phyloP scores from a whole-genome alignment of 1,139 yeast species.

The Yamadazyma triangularis region DNA sequence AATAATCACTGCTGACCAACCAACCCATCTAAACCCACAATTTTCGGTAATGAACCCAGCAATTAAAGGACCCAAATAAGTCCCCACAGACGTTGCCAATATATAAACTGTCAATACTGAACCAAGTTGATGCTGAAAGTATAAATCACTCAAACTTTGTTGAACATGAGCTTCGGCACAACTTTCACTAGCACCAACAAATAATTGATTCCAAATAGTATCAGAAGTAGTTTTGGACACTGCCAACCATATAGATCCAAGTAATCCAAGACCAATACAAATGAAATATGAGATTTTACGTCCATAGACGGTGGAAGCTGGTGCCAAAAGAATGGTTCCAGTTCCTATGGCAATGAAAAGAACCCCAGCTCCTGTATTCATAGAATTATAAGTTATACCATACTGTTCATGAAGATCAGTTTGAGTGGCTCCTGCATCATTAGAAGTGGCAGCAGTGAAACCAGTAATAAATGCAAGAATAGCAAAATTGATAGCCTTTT shows the following conservation, averaged over 20 bases:
- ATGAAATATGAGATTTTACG: slow-evolving; percentile 65
- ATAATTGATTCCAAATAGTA: slow-evolving; percentile 78
- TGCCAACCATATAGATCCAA: slow-evolving; percentile 78
- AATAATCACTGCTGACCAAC: slow-evolving; percentile 74
- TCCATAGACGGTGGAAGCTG: slow-evolving; percentile 75
- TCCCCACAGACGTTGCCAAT: slow-evolving; percentile 75
- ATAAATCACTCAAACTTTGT: slow-evolving; percentile 69
- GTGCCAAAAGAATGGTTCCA: slow-evolving; percentile 66
- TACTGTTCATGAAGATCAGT: slow-evolving; percentile 64
- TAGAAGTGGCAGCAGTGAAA: slow-evolving; percentile 79
- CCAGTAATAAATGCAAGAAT: slow-evolving; percentile 70
- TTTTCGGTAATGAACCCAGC: slow-evolving; percentile 67
- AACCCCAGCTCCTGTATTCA: slow-evolving; percentile 87
- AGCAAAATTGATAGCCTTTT: slow-evolving; percentile 59
- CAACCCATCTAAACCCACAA: slow-evolving; percentile 76
- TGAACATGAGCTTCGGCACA: slow-evolving; percentile 90
- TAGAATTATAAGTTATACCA: slow-evolving; percentile 64
- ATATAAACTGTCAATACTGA: slow-evolving; percentile 75
- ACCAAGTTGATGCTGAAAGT: slow-evolving; percentile 77
- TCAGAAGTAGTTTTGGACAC: slow-evolving; percentile 51
- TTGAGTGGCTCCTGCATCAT: slow-evolving; percentile 79
- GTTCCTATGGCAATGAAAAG: slow-evolving; percentile 73
- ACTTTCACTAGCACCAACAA: slow-evolving; percentile 83
- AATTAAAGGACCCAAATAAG: slow-evolving; percentile 75
- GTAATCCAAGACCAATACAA: slow-evolving; percentile 57